These are phyloP conservation scores for Rhizopogon sp. DNA, from an alignment of 768 basidiomycete species.

Conservation along the genomic window DNA sequence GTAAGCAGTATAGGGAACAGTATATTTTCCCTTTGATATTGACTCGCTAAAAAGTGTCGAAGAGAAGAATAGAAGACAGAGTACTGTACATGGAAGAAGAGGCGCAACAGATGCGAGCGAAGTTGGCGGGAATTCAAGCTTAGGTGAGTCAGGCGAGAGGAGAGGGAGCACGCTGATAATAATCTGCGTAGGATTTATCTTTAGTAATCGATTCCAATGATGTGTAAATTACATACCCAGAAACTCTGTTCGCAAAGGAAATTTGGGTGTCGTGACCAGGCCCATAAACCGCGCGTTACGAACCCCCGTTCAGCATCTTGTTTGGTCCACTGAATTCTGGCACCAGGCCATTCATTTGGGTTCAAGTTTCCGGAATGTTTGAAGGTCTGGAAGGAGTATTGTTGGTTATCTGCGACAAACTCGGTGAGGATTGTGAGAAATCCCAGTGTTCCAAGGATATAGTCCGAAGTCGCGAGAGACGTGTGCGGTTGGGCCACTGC, in stretches of 20 bases:
- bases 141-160: conserved; percentile 34
- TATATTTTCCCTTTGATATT: conserved; percentile 74
- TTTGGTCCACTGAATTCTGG: conserved; percentile 61
- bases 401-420: conserved; percentile 88
- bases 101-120: conserved; percentile 27
- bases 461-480: conserved; percentile 54
- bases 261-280: conserved; percentile 88
- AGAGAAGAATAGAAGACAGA: conserved; percentile 68
- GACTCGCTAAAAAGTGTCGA: conserved; percentile 80
- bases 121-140: conserved; percentile 14
- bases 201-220: conserved; percentile 5
- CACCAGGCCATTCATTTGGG: conserved; percentile 55
- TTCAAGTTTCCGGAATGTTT: conserved; percentile 46
- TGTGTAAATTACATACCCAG: conserved; percentile 49
- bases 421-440: conserved; percentile 61
- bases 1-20: conserved; percentile 64
- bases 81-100: conserved; percentile 51
- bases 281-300: conserved; percentile 79
- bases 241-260: conserved; percentile 87
- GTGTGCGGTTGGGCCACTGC: conserved; percentile 52
- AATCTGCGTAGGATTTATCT: conserved; percentile 35
- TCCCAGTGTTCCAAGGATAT: conserved; percentile 51
- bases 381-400: conserved; percentile 78
- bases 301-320: conserved; percentile 78
- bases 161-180: conserved; percentile 67